phyloP scores from a whole-genome alignment of 805 yeast species.

The Zygosaccharomyces gambellarensis region DNA sequence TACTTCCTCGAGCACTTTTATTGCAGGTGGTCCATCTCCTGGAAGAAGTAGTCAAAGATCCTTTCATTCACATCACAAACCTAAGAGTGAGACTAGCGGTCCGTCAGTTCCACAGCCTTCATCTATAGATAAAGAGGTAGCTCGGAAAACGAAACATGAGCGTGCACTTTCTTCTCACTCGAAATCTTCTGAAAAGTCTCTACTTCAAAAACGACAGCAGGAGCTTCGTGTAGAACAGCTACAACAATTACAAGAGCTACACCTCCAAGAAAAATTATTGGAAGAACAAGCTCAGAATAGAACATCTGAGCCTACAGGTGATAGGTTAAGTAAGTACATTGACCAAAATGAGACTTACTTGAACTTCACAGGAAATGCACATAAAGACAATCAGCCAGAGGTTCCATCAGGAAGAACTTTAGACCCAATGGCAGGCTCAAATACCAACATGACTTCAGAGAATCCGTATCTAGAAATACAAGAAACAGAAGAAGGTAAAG shows the following conservation, averaged over 20 bases:
- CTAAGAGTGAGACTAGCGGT: neutral
- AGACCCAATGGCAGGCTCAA: constrained; percentile 3
- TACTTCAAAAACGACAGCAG: neutral
- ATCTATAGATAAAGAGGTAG: neutral
- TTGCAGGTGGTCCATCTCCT: constrained; percentile 16
- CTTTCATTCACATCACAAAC: constrained; percentile 1
- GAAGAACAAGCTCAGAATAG: constrained; percentile 6
- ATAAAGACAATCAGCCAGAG: neutral
- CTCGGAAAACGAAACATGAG: neutral
- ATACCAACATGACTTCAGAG: constrained; percentile 1
- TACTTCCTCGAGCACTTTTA: constrained; percentile 14
- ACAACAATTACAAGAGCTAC: neutral
- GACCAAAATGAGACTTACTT: constrained; percentile 27
- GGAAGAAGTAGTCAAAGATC: constrained; percentile 4
- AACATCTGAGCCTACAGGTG: constrained; percentile 7
- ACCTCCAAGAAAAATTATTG: neutral
- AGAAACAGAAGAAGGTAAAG: constrained; percentile 1
- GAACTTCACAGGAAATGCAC: constrained; percentile 28
- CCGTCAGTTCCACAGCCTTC: neutral
- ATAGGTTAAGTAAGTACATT: constrained; percentile 26
- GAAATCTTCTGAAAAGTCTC: neutral
- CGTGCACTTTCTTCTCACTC: neutral
- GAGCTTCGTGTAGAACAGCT: neutral
- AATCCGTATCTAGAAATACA: constrained; percentile 14
- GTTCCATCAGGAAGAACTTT: constrained; percentile 6